Evolutionary conservation across 345 rosid genomes (phyloP).

Genomic region (Linum tenue): DNA sequence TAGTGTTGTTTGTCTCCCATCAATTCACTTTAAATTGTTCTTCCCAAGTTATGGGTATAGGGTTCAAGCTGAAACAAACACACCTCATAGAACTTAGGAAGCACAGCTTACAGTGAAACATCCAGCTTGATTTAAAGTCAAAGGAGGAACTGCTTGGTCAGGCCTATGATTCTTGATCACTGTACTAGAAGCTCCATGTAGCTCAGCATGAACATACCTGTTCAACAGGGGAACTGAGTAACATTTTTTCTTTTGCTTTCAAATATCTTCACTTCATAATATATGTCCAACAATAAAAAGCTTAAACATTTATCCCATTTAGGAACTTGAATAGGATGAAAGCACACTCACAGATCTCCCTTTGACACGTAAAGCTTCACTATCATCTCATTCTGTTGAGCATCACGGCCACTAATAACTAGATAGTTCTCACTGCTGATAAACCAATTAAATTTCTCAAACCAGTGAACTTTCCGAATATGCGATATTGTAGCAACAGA

Average conservation of each 20-base stretch:
- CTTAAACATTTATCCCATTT: neutral
- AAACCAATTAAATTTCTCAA: constrained; percentile 98
- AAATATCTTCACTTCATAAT: neutral
- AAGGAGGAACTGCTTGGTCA: constrained; percentile 84
- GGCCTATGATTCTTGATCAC: constrained; percentile 90
- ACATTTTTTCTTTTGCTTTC: neutral
- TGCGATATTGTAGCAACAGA: constrained; percentile 80
- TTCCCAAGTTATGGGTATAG: too few relatives aligned
- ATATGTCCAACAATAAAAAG: neutral
- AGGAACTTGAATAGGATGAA: constrained; percentile 1
- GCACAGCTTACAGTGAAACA: constrained; percentile 60
- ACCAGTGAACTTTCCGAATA: constrained; percentile 98
- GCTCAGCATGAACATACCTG: constrained; percentile 95
- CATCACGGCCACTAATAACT: constrained; percentile 94
- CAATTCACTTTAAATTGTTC: too few relatives aligned
- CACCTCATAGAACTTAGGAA: neutral
- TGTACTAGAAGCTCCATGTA: constrained; percentile 97
- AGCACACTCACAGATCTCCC: constrained; percentile 74
- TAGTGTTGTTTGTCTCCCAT: too few relatives aligned
- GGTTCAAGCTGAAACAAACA: too few relatives aligned
- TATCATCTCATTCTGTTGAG: constrained; percentile 96
- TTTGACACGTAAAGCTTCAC: constrained; percentile 96
- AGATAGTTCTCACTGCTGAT: constrained; percentile 92
- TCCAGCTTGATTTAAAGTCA: constrained; percentile 95
- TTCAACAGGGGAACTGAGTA: constrained; percentile 16